Percentiles rank a stretch among this genome's conserved stretches.
Evolutionary conservation across 352 stramenopile species (phyloP).

Genomic region (Phytophthora boehmeriae): DNA sequence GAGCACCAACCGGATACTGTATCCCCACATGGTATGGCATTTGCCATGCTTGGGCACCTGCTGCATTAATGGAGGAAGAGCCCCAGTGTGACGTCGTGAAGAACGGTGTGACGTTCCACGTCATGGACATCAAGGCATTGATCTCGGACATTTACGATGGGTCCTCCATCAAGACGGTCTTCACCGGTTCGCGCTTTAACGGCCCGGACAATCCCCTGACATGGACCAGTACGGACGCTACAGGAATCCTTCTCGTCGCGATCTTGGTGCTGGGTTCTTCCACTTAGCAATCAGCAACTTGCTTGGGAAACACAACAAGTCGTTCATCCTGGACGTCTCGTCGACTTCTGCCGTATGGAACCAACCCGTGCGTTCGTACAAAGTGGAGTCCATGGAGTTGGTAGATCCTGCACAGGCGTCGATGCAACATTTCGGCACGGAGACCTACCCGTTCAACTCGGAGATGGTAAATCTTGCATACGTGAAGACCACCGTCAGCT

Average conservation of each 20-base stretch:
- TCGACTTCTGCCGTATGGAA: conserved; percentile 55
- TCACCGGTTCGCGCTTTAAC: conserved; percentile 52
- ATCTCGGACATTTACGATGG: conserved; percentile 50
- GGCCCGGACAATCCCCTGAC: conserved; percentile 20
- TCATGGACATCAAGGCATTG: conserved; percentile 55
- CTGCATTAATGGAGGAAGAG: conserved; percentile 44
- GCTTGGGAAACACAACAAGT: conserved; percentile 43
- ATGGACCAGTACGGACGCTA: conserved; percentile 55
- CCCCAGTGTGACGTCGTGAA: conserved; percentile 42
- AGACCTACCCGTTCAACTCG: conserved; percentile 54
- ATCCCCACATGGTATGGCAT: conserved; percentile 53
- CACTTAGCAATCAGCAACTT: conserved; percentile 57
- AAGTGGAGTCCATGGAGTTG: conserved; percentile 34
- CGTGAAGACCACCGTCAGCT: conserved; percentile 51
- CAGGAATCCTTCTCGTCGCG: conserved; percentile 41
- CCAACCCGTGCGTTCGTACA: conserved; percentile 57
- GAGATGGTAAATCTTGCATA: conserved; percentile 45
- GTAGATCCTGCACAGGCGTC: conserved; percentile 31
- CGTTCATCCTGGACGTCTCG: conserved; percentile 56
- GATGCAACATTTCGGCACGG: conserved; percentile 38
- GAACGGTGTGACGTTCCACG: conserved; percentile 50
- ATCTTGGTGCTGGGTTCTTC: conserved; percentile 57
- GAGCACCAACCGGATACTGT: conserved; percentile 36
- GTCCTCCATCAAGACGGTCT: conserved; percentile 32
- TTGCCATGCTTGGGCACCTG: conserved; percentile 50